Percentiles rank a stretch among this genome's conserved stretches.
phyloP scores from a whole-genome alignment of 2,329 filamentous ascomycete species.

The Apiospora hydei region DNA sequence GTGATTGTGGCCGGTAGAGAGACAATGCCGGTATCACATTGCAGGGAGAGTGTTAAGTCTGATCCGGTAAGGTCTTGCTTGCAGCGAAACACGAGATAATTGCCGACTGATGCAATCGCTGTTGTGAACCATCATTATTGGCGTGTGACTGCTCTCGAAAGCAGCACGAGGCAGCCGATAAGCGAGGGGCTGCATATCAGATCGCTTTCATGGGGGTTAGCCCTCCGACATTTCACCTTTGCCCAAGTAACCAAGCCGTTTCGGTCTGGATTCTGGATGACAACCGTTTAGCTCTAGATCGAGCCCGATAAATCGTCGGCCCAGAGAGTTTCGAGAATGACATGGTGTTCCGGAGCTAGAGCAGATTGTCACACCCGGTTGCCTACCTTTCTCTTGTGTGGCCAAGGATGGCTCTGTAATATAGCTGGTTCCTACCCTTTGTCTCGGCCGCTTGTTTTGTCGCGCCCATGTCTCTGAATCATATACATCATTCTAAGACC shows the following conservation, averaged over 20 bases:
- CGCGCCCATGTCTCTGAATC: no score
- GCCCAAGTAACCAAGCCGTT: not conserved
- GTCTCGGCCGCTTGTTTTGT: no score
- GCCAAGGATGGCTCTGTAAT: not conserved
- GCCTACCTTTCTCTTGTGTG: not conserved
- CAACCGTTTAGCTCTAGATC: no score
- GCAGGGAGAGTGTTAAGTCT: not conserved
- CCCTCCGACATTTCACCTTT: not conserved
- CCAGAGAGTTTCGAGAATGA: not conserved
- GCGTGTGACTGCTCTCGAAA: not conserved
- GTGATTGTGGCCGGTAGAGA: not conserved
- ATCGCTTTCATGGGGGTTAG: no score
- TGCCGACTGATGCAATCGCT: not conserved
- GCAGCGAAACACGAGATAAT: not conserved
- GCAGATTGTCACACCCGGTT: not conserved
- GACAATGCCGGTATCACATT: not conserved
- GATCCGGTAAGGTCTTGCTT: not conserved
- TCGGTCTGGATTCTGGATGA: no score
- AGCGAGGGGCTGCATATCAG: not conserved
- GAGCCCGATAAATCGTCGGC: not conserved
- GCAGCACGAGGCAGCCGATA: not conserved
- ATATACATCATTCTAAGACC: not conserved
- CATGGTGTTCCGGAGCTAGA: not conserved
- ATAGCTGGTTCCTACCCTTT: not conserved
- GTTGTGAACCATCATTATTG: not conserved